A percentile compares a stretch with the other conserved stretches of the same genome.
phyloP scores from a whole-genome alignment of 1,139 yeast species.

The Geotrichum europaeum region DNA sequence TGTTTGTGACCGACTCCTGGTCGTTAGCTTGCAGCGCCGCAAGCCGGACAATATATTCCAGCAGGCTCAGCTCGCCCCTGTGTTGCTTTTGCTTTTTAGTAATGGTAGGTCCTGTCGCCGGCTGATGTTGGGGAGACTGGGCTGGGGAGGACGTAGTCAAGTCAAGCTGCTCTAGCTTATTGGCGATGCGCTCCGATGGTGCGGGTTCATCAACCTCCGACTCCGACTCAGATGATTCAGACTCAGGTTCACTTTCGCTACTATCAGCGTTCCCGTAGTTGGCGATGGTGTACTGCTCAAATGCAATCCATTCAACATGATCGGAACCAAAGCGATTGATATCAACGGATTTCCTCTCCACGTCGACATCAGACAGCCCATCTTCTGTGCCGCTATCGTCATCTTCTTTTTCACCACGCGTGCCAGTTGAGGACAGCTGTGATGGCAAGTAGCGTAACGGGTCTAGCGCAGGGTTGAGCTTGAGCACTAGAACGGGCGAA shows the following conservation, averaged over 20 bases:
- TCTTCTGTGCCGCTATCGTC: conserved; percentile 13
- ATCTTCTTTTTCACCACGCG: background rate
- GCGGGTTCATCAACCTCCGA: conserved; percentile 19
- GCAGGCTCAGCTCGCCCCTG: conserved; percentile 46
- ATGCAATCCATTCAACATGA: conserved; percentile 46
- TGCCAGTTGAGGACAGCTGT: background rate
- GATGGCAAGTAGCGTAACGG: conserved; percentile 13
- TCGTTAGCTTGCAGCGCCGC: conserved; percentile 60
- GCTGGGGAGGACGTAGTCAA: background rate
- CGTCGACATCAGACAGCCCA: conserved; percentile 23
- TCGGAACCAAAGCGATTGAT: conserved; percentile 5
- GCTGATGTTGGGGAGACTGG: background rate
- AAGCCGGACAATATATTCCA: conserved; percentile 62
- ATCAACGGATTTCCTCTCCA: conserved; percentile 25
- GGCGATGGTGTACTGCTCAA: conserved; percentile 42
- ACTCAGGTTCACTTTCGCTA: conserved; percentile 21
- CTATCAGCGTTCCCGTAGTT: conserved; percentile 28
- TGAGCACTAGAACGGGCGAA: conserved; percentile 65
- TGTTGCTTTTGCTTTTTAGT: background rate
- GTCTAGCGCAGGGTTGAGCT: conserved; percentile 36
- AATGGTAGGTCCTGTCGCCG: background rate
- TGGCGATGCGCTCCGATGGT: background rate
- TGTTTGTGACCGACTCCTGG: conserved; percentile 47
- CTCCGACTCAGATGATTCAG: conserved; percentile 12
- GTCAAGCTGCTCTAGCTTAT: background rate